Evolutionary conservation across 1,284 basidiomycete genomes (phyloP).

Genomic region (Pseudozyma sp.): DNA sequence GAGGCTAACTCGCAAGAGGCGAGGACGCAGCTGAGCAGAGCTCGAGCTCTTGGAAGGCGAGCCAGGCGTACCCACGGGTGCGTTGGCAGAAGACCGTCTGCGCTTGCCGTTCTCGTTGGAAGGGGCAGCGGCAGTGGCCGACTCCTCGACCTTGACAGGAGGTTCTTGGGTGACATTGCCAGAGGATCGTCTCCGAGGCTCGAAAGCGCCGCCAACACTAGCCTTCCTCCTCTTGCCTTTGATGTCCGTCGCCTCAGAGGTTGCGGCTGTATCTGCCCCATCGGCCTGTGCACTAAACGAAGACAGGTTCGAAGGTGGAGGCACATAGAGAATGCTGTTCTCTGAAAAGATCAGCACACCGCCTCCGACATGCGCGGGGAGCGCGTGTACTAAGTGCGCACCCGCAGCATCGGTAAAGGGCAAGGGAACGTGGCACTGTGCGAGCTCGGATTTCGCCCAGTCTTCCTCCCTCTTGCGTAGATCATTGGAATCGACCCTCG

Average conservation of each 20-base stretch:
- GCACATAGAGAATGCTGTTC: conserved; percentile 56
- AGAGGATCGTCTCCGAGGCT: conserved; percentile 20
- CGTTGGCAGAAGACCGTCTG: conserved; percentile 39
- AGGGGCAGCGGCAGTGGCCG: conserved; percentile 8
- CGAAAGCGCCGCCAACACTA: conserved; percentile 30
- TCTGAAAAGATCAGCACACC: conserved; percentile 65
- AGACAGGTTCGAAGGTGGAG: conserved; percentile 42
- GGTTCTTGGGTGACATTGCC: conserved; percentile 9
- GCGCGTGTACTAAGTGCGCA: conserved; percentile 53
- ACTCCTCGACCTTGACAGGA: conserved; percentile 4
- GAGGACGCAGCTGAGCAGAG: conserved; percentile 8
- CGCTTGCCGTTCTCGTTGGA: conserved; percentile 60
- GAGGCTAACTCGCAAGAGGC: conserved; percentile 44
- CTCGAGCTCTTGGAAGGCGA: conserved; percentile 17
- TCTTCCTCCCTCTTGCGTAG: conserved; percentile 45
- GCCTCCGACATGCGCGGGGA: conserved; percentile 57
- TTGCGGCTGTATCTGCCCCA: neutral
- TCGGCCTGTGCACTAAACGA: neutral
- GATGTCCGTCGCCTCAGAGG: conserved; percentile 10
- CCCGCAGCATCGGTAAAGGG: conserved; percentile 58
- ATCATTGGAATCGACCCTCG: conserved; percentile 21
- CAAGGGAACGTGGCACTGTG: conserved; percentile 63
- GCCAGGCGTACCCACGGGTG: conserved; percentile 2
- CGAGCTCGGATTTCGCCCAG: conserved; percentile 46
- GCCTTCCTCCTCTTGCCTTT: conserved; percentile 58